A percentile compares a stretch with the other conserved stretches of the same genome.
phyloP scores from a whole-genome alignment of 2,329 filamentous ascomycete genomes.

The Peltaster fructicola region DNA sequence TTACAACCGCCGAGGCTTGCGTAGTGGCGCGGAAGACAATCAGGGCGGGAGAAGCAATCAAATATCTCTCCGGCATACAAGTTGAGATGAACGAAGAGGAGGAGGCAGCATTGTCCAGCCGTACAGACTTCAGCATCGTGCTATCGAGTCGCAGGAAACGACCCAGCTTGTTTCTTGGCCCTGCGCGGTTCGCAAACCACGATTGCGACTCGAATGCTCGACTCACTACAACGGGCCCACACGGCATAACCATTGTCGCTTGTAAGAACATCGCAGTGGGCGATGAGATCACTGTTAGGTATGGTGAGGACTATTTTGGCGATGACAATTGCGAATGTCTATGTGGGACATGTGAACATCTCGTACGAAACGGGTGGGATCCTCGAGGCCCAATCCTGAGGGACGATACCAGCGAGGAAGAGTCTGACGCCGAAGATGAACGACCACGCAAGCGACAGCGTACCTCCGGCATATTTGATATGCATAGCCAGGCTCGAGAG shows the following conservation, averaged over 20 bases:
- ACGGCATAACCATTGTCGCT: constrained; percentile 83
- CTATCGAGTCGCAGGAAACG: constrained; percentile 84
- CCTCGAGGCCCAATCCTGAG: constrained; percentile 20
- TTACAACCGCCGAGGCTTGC: constrained; percentile 73
- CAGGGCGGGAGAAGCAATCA: constrained; percentile 67
- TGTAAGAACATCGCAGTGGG: constrained; percentile 64
- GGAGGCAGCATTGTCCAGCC: constrained; percentile 63
- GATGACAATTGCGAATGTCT: constrained; percentile 89
- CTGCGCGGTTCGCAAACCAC: constrained; percentile 91
- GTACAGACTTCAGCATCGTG: constrained; percentile 94
- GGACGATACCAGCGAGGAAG: constrained; percentile 19
- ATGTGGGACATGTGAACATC: constrained; percentile 69
- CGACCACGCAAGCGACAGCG: not conserved
- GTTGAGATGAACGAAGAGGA: constrained; percentile 86
- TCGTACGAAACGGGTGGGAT: constrained; percentile 67
- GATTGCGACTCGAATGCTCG: constrained; percentile 87
- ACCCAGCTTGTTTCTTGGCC: constrained; percentile 82
- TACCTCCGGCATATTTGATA: not conserved
- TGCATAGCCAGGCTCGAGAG: too few species aligned
- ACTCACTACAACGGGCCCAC: constrained; percentile 64
- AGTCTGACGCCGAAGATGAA: constrained; percentile 17
- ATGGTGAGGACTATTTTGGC: constrained; percentile 92
- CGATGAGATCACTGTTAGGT: constrained; percentile 92
- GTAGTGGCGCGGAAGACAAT: constrained; percentile 68
- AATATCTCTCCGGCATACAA: constrained; percentile 79